Base-by-base conservation (phyloP, 768 basidiomycete species). In the Lepiota brunneoincarnata region DNA sequence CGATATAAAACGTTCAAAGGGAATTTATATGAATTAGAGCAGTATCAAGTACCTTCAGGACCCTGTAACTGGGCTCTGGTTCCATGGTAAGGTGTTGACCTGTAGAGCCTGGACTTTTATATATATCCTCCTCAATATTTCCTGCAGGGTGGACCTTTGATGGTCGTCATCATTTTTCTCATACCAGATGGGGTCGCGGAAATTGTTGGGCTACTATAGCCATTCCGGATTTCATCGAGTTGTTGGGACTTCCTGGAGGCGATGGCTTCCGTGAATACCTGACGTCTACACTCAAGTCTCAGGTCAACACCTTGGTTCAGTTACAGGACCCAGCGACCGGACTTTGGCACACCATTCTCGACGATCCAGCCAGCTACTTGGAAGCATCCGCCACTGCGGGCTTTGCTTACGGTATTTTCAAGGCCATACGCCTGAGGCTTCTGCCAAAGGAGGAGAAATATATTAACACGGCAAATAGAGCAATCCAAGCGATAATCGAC, bases 321-420 rank as follows among this genome's bases (percentile, higher is more conserved):
- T 71, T 61, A 31, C 80, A 81, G 58, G 76, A 82, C 58, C 49
- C 54, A 44, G 57, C 64, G 43, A 72, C 73, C 5, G 79, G 79
- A 2, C 65, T 82, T 12, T 82, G 80, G 80, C 79, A 79, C 59
- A 82, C 81, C 12, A 70, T 82, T 48, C 63, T 83, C 37, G 75
- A 78, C 57, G 80, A 80, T 63, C 66, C 73, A 23, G 71, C 68
- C 2, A 77, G 75, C 17, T 81, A 82, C 60, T 68, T 81, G 18
- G 79, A 82, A 63, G 75, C 74, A 2, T 78, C 76, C 2, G 73
- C 73, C 11, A 74, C 75, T 2, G 77, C 77, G 26, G 76, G 77
- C 4, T 79, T 78, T 60, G 74, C 76, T 12, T 78, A 76, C 59
- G 78, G 75, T 2, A 76, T 78, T 28, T 53, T 76, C 34, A 76